Evolutionary conservation across 768 basidiomycete species (phyloP), one percentile per base, ranked within the genome.

Genomic region (Kondoa malvinella): DNA sequence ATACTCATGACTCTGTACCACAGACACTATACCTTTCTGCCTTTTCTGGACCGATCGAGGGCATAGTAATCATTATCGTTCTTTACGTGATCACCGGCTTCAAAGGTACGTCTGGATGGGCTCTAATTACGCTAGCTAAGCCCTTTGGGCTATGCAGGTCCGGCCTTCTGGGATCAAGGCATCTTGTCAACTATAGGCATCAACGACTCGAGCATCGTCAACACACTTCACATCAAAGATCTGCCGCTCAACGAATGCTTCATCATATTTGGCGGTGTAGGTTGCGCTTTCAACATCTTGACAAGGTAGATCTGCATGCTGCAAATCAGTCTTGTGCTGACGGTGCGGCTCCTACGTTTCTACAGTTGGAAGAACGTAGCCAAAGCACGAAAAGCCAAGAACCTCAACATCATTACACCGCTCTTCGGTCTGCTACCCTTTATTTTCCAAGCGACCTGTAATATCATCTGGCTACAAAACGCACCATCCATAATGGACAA

Each of bases 11-110:
- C 34, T 3, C 50, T 61, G 1, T 4, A 16, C 2, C 68, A 86
- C 89, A 92, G 30, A 85, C 87, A 71, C 80, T 97, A 17, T 99
- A 86, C 80, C 85, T 99, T 21, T 91, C 89, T 8, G 83, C 86
- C 34, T 94, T 94, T 77, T 94, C 90, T 17, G 94, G 95, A 0
- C 94, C 95, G 0, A 88, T 96, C 1, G 95, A 97, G 77, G 95
- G 95, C 4, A 94, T 97, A 71, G 79, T 99, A 34, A 82, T 96
- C 77, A 86, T 97, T 66, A 80, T 86, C 30, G 76, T 72, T 8
- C 85, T 96, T 66, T 96, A 86, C 78, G 71, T 85, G 32, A 79
- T 94, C 65, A 86, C 87, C 15, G 92, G 90, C 0, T 76, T 87
- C 64, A 21, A 68, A 87, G 89, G 89, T 8, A 82, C 87, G 3